Conservation (phyloP, 2,329 filamentous ascomycete species). For the Fusarium protoensiforme region DNA sequence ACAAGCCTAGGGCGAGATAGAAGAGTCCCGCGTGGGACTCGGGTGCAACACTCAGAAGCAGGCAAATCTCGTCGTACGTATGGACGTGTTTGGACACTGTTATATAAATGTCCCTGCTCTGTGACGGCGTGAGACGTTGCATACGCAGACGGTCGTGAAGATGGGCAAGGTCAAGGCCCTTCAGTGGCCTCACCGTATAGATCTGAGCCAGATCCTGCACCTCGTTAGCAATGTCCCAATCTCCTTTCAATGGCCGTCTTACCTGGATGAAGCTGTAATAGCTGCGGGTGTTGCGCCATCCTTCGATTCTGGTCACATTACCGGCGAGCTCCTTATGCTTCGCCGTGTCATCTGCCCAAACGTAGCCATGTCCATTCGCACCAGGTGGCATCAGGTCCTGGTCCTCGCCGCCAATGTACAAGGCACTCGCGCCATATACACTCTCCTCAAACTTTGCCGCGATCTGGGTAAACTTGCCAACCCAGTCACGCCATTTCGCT, state of each 20-base stretch:
- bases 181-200: conserved; percentile 74
- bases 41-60: conserved; percentile 83
- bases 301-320: conserved; percentile 92
- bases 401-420: conserved; percentile 86
- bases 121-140: conserved; percentile 79
- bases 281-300: conserved; percentile 94
- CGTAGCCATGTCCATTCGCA: conserved; percentile 88
- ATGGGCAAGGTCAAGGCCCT: conserved; percentile 88
- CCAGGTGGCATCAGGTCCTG: conserved; percentile 67
- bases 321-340: conserved; percentile 89
- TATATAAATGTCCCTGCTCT: conserved; percentile 87
- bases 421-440: conserved; percentile 91
- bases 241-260: conserved; percentile 32
- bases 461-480: conserved; percentile 92
- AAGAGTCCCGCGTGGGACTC: conserved; percentile 91
- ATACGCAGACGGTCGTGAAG: conserved; percentile 91
- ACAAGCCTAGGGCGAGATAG: conserved; percentile 89
- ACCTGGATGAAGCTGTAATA: conserved; percentile 97
- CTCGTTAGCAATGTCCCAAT: conserved; percentile 16
- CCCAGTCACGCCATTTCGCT: conserved; percentile 93
- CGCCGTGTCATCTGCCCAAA: conserved; percentile 86
- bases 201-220: conserved; percentile 71
- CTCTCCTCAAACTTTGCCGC: conserved; percentile 94
- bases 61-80: conserved; percentile 86
- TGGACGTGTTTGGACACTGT: conserved; percentile 80